phyloP scores from a whole-genome alignment of 768 basidiomycete species.

The Neoboletus brunneissimus region DNA sequence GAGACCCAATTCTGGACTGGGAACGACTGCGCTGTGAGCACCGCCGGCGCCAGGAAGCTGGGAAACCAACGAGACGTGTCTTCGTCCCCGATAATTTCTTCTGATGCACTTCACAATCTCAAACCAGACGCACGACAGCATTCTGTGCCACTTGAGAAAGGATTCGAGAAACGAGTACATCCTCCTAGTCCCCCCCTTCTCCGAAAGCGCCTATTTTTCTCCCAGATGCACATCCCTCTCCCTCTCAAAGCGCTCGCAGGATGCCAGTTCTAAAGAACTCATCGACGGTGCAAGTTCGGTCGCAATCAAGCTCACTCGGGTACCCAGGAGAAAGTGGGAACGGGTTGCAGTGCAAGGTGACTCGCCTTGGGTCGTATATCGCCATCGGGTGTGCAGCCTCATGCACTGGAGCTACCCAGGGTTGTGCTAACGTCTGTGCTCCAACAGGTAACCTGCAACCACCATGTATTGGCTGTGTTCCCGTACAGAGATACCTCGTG shows the following conservation, averaged over 20 bases:
- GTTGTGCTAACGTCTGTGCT: constrained; percentile 5
- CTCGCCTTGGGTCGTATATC: constrained; percentile 60
- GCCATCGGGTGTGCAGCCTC: constrained; percentile 43
- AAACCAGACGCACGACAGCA: constrained; percentile 35
- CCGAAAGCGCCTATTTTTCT: constrained; percentile 21
- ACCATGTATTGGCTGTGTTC: constrained; percentile 52
- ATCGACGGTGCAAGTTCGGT: constrained; percentile 8
- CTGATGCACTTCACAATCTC: constrained; percentile 32
- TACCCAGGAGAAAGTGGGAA: constrained; percentile 44
- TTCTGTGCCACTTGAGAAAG: constrained; percentile 22
- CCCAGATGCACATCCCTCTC: constrained; percentile 15
- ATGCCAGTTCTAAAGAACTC: constrained; percentile 22
- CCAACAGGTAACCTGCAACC: constrained; percentile 44
- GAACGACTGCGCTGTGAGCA: background rate
- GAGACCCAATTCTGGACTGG: too few relatives aligned
- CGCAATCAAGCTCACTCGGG: constrained; percentile 21
- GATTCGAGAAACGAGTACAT: background rate
- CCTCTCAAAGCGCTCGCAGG: constrained; percentile 15
- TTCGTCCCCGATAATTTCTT: background rate
- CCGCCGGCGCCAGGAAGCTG: background rate
- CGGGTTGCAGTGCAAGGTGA: constrained; percentile 38
- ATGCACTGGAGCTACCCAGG: background rate
- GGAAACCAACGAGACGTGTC: background rate
- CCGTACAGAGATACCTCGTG: constrained; percentile 56
- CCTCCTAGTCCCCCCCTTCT: constrained; percentile 24